Conservation (phyloP, 2,329 filamentous ascomycete genomes). For the Penicillium occitanis region DNA sequence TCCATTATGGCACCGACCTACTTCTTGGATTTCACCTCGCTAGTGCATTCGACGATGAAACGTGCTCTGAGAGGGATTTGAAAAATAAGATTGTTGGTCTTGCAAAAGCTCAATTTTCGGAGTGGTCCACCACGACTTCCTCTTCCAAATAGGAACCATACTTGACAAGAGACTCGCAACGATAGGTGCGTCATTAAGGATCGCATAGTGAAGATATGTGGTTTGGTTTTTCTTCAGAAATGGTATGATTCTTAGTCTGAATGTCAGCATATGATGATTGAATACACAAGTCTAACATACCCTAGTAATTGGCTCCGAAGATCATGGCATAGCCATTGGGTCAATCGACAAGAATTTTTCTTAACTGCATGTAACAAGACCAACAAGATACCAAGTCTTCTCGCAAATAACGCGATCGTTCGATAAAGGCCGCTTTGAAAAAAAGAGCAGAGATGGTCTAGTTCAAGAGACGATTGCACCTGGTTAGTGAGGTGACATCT, state of each 20-base stretch:
- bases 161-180: constrained; percentile 3
- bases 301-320: constrained; percentile 4
- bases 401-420: constrained; percentile 2
- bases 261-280: constrained; percentile 7
- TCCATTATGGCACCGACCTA: constrained; percentile 10
- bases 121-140: background rate
- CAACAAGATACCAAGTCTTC: constrained; percentile 8
- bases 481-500: background rate
- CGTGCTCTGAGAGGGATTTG: background rate
- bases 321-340: constrained; percentile 7
- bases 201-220: constrained; percentile 3
- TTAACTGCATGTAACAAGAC: constrained; percentile 9
- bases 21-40: constrained; percentile 9
- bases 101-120: constrained; percentile 3
- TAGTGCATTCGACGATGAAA: constrained; percentile 11
- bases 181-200: background rate
- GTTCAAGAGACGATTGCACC: constrained; percentile 4
- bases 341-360: constrained; percentile 4
- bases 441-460: constrained; percentile 4
- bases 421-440: constrained; percentile 2
- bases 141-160: background rate
- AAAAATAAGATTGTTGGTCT: constrained; percentile 4
- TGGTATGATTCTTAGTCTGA: background rate
- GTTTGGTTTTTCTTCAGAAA: constrained; percentile 4
- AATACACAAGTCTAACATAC: constrained; percentile 1